phyloP scores from a whole-genome alignment of 2,329 filamentous ascomycete genomes.

The Phoma sp. region DNA sequence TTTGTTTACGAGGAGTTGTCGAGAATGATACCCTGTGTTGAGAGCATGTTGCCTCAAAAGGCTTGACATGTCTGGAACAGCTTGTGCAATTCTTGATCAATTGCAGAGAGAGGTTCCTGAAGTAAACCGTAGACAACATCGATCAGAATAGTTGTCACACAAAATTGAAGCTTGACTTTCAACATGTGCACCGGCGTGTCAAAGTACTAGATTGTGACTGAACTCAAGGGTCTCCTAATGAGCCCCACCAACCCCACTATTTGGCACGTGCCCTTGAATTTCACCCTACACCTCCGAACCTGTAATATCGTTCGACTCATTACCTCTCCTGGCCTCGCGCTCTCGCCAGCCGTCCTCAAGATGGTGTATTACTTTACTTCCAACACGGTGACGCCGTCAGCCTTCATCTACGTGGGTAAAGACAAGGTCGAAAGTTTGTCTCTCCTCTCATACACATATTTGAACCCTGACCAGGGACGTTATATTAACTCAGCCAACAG shows the following conservation, averaged over 20 bases:
- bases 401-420: slow-evolving; percentile 94
- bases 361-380: slow-evolving; percentile 99
- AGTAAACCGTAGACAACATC: no score
- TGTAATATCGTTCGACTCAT: slow-evolving; percentile 7
- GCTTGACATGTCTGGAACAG: no score
- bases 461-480: background rate
- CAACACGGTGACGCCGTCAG: slow-evolving; percentile 78
- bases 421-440: slow-evolving; percentile 96
- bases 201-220: no score
- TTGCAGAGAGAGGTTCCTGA: no score
- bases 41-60: no score
- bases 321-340: slow-evolving; percentile 5
- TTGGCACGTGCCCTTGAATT: slow-evolving; percentile 34
- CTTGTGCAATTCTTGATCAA: no score
- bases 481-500: slow-evolving; percentile 55
- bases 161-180: no score
- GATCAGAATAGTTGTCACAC: no score
- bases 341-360: slow-evolving; percentile 6
- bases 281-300: slow-evolving; percentile 21
- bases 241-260: slow-evolving; percentile 36
- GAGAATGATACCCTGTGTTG: no score
- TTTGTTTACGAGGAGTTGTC: no score
- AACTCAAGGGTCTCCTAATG: background rate
- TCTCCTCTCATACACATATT: background rate
- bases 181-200: no score